Percentiles rank a stretch among this genome's conserved stretches.
These are phyloP conservation scores for Neurospora africana DNA, from an alignment of 495 filamentous ascomycete genomes.

Conservation along the genomic window DNA sequence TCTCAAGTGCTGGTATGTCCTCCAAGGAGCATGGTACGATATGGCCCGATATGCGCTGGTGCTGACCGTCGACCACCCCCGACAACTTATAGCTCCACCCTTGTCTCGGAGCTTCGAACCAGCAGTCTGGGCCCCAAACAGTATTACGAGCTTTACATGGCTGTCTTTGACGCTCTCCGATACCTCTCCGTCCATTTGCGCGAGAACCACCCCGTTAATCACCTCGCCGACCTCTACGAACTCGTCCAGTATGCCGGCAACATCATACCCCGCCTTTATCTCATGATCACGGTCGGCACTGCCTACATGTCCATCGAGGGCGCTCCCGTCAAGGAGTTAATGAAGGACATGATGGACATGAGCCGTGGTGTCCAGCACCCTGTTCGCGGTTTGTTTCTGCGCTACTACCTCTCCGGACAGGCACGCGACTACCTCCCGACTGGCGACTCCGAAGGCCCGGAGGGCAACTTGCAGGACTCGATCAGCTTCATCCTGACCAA, in stretches of 20 bases:
- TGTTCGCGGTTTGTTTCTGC: constrained; percentile 83
- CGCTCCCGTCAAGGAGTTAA: constrained; percentile 97
- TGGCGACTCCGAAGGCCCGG: constrained; percentile 79
- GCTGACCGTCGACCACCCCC: background rate
- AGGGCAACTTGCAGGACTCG: constrained; percentile 92
- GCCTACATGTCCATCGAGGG: constrained; percentile 98
- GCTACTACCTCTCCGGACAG: constrained; percentile 92
- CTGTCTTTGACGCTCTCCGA: constrained; percentile 93
- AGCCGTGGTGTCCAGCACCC: constrained; percentile 95
- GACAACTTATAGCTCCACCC: constrained; percentile 60
- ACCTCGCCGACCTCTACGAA: constrained; percentile 96
- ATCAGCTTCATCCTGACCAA: constrained; percentile 97
- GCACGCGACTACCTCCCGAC: constrained; percentile 78
- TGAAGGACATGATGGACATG: constrained; percentile 99
- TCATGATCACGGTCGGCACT: constrained; percentile 98
- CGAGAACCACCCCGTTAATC: constrained; percentile 94
- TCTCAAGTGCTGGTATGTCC: constrained; percentile 88
- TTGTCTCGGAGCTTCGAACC: constrained; percentile 93
- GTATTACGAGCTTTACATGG: constrained; percentile 99
- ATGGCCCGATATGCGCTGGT: background rate
- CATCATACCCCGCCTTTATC: constrained; percentile 89
- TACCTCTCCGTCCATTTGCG: constrained; percentile 93
- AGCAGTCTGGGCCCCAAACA: constrained; percentile 94
- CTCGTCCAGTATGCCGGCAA: constrained; percentile 98
- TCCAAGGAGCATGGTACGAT: background rate